Percentiles rank a stretch among this genome's conserved stretches.
Evolutionary conservation across 305 asterid genomes (phyloP).

Genomic region (Fraxinus paxiana): DNA sequence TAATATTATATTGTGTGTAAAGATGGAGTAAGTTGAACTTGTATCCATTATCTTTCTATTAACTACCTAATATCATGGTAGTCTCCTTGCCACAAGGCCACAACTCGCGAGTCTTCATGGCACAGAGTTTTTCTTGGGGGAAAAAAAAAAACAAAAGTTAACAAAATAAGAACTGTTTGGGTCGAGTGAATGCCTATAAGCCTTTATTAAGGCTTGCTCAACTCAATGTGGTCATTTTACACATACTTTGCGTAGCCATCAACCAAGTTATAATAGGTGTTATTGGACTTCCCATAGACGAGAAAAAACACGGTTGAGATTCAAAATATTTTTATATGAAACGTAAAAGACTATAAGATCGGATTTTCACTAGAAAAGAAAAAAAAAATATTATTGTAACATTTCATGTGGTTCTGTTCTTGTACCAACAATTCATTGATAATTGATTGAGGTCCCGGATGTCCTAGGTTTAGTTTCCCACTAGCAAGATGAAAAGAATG

Average conservation of each 20-base stretch:
- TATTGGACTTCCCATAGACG: not conserved
- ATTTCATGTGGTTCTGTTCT: not conserved
- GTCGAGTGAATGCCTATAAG: not conserved
- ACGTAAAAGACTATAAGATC: not conserved
- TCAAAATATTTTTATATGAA: not conserved
- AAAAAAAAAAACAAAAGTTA: no score
- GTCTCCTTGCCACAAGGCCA: not conserved
- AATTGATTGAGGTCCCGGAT: not conserved
- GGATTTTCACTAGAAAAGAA: not conserved
- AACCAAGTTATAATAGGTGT: not conserved
- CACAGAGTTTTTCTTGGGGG: not conserved
- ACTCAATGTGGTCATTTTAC: not conserved
- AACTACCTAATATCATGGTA: not conserved
- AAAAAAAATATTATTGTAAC: not conserved
- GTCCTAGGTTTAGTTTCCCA: not conserved
- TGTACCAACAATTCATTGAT: not conserved
- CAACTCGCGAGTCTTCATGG: not conserved
- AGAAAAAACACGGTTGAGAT: not conserved
- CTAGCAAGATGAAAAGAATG: not conserved
- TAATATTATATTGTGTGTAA: not conserved
- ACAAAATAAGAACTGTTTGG: not conserved
- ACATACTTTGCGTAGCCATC: not conserved
- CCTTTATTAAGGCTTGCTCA: not conserved
- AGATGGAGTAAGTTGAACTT: not conserved
- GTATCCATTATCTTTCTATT: not conserved